Conservation (phyloP, 306 rosid species). For the Cajanus cajan region DNA sequence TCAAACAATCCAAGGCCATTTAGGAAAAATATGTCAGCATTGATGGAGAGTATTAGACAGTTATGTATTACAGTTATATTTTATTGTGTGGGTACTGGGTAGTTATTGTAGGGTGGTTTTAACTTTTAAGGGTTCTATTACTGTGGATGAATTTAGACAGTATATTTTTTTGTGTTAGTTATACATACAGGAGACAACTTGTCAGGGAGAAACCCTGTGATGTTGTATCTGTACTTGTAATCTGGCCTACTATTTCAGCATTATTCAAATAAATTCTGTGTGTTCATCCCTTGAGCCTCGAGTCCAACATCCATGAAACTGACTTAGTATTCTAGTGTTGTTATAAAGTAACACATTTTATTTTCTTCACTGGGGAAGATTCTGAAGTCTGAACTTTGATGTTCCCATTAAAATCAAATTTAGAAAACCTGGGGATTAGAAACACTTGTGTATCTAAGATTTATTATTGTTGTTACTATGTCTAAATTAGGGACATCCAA, state of each 20-base stretch:
- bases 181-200: neutral
- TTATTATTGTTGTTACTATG: neutral
- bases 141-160: neutral
- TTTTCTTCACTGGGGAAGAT: neutral
- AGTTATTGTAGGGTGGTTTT: neutral
- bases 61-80: neutral
- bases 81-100: neutral
- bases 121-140: neutral
- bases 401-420: constrained; percentile 2
- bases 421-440: neutral
- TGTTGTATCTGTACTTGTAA: neutral
- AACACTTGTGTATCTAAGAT: neutral
- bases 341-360: neutral
- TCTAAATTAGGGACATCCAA: neutral
- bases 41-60: neutral
- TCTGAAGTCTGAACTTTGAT: constrained; percentile 28
- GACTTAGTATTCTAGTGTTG: neutral
- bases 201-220: neutral
- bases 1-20: neutral
- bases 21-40: neutral
- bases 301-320: neutral
- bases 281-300: neutral
- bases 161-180: neutral
- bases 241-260: neutral
- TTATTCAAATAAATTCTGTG: neutral